Evolutionary conservation across 495 filamentous ascomycete species (phyloP).

Genomic region (Endocarpon pusillum): DNA sequence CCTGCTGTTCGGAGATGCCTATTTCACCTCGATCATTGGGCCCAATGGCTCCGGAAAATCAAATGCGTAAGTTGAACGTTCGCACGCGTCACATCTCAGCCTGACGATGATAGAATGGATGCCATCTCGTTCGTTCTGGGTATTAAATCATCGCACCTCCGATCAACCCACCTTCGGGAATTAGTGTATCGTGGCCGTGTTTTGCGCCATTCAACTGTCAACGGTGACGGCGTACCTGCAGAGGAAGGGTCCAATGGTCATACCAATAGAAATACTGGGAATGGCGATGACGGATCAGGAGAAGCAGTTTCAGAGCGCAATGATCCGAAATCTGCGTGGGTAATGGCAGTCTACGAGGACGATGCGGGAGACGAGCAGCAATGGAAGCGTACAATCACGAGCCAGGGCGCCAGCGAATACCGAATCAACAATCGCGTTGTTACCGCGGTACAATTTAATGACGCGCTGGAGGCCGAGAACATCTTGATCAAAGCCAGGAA

Average conservation of each 20-base stretch:
- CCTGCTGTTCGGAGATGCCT: constrained; percentile 91
- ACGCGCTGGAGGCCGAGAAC: constrained; percentile 80
- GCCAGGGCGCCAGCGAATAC: constrained; percentile 78
- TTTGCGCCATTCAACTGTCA: constrained; percentile 75
- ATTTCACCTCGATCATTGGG: constrained; percentile 98
- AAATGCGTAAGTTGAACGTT: constrained; percentile 85
- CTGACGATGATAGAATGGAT: constrained; percentile 59
- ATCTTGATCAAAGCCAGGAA: constrained; percentile 96
- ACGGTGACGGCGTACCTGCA: constrained; percentile 59
- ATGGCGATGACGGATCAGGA: constrained; percentile 29
- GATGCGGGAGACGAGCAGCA: constrained; percentile 88
- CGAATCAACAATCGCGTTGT: constrained; percentile 87
- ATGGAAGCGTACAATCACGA: constrained; percentile 92
- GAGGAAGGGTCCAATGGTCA: constrained; percentile 26
- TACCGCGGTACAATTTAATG: constrained; percentile 82
- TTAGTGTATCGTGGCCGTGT: constrained; percentile 93
- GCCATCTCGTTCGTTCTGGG: constrained; percentile 98
- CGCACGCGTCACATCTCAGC: constrained; percentile 6
- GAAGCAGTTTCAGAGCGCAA: constrained; percentile 37
- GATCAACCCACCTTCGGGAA: constrained; percentile 86
- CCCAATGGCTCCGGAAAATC: constrained; percentile 99
- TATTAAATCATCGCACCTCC: constrained; percentile 92
- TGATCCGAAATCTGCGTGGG: constrained; percentile 89
- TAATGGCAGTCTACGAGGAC: constrained; percentile 98
- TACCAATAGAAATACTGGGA: constrained; percentile 34